A percentile compares a stretch with the other conserved stretches of the same genome.
phyloP scores from a whole-genome alignment of 179 eudicot species.

The Amaranthus tricolor region DNA sequence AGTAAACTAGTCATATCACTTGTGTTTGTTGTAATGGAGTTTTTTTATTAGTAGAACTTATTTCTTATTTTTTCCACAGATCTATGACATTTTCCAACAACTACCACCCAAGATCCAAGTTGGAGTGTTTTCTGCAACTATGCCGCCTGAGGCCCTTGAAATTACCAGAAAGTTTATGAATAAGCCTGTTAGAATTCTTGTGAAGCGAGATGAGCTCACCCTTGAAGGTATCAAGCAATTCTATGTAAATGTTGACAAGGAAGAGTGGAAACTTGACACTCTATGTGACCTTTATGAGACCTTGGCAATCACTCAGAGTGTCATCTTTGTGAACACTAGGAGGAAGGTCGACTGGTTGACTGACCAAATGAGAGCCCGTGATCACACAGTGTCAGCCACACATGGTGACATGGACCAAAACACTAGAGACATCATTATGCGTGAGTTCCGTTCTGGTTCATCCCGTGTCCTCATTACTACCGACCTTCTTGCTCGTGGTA shows the following conservation, averaged over 20 bases:
- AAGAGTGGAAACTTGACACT: constrained; percentile 49
- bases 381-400: constrained; percentile 47
- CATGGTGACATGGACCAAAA: constrained; percentile 56
- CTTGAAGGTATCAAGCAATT: constrained; percentile 52
- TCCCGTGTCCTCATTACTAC: constrained; percentile 50
- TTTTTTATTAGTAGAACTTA: too few species aligned
- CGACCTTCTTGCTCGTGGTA: constrained; percentile 51
- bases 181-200: constrained; percentile 48
- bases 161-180: constrained; percentile 51
- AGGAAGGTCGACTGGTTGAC: constrained; percentile 52
- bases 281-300: constrained; percentile 48
- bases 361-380: constrained; percentile 45
- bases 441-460: constrained; percentile 44
- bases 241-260: constrained; percentile 46
- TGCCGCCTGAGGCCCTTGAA: constrained; percentile 54
- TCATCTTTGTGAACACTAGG: constrained; percentile 47
- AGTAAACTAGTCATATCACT: too few species aligned
- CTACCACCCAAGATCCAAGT: constrained; percentile 47
- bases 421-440: constrained; percentile 42
- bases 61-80: constrained; percentile 19
- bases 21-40: too few species aligned
- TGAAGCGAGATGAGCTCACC: constrained; percentile 50
- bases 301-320: constrained; percentile 44
- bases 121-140: constrained; percentile 48
- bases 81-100: constrained; percentile 46